A percentile compares a stretch with the other conserved stretches of the same genome.
Evolutionary conservation across 2,329 filamentous ascomycete species (phyloP).

Genomic region (Triangularia setosa): DNA sequence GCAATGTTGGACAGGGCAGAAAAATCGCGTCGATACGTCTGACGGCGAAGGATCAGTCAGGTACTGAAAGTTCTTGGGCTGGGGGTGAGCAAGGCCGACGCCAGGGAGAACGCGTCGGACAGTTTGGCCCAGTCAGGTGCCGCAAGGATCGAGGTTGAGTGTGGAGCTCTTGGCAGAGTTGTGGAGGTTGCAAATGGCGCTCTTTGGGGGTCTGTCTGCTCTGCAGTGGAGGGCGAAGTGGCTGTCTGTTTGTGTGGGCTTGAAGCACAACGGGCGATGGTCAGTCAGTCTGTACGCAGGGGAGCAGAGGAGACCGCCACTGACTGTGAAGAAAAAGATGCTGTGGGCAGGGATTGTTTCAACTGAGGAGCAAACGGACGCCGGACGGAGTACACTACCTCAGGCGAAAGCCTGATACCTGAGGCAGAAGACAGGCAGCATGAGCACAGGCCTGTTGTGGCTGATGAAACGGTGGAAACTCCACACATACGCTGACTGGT

Average conservation of each 20-base stretch:
- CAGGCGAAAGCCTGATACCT: background rate
- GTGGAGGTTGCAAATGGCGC: slow-evolving; percentile 19
- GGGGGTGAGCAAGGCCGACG: slow-evolving; percentile 17
- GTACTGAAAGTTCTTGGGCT: slow-evolving; percentile 13
- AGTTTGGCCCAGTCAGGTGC: slow-evolving; percentile 12
- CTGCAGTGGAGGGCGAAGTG: background rate
- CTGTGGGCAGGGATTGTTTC: background rate
- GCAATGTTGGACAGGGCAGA: slow-evolving; percentile 17
- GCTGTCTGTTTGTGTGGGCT: background rate
- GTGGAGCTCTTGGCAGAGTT: slow-evolving; percentile 22
- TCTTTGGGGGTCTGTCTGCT: slow-evolving; percentile 1
- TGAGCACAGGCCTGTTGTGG: background rate
- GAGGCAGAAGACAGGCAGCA: background rate
- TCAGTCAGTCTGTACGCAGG: background rate
- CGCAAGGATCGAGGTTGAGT: slow-evolving; percentile 23
- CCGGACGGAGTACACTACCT: background rate
- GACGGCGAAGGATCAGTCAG: slow-evolving; percentile 18
- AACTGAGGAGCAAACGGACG: slow-evolving; percentile 7
- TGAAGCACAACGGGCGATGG: no score
- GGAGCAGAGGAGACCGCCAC: background rate
- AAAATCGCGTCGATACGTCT: slow-evolving; percentile 19
- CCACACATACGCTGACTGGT: background rate
- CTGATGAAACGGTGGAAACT: background rate
- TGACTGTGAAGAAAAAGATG: background rate
- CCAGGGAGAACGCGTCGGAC: slow-evolving; percentile 20